phyloP scores from a whole-genome alignment of 1,284 basidiomycete genomes.

The Wolfiporia cocos region DNA sequence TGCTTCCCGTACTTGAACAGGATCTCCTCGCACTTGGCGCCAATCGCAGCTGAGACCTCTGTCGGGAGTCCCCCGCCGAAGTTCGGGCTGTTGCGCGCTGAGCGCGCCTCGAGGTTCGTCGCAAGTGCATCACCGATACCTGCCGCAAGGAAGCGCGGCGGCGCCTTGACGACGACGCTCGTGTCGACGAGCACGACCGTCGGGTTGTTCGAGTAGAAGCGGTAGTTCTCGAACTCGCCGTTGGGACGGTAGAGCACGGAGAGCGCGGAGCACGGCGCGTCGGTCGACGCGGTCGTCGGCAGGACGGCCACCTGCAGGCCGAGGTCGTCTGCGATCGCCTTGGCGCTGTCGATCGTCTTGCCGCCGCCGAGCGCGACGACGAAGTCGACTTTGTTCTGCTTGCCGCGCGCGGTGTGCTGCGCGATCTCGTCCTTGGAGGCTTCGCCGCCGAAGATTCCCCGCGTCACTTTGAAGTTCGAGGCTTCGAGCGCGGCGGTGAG shows the following conservation, averaged over 20 bases:
- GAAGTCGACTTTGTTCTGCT: conserved; percentile 20
- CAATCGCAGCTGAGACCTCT: conserved; percentile 25
- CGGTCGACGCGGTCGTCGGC: conserved; percentile 30
- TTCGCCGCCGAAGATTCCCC: conserved; percentile 25
- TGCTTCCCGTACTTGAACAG: conserved; percentile 29
- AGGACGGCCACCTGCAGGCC: conserved; percentile 23
- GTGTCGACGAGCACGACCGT: conserved; percentile 29
- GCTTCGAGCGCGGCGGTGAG: conserved; percentile 21
- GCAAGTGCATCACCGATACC: conserved; percentile 31
- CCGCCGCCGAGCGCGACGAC: conserved; percentile 30
- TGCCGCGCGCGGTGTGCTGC: conserved; percentile 19
- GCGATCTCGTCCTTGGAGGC: conserved; percentile 26
- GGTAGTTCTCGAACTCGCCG: conserved; percentile 29
- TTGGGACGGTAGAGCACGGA: conserved; percentile 27
- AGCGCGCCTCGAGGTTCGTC: conserved; percentile 29
- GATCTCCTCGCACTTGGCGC: conserved; percentile 31
- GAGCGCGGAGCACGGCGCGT: conserved; percentile 30
- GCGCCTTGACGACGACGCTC: conserved; percentile 26
- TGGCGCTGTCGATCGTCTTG: conserved; percentile 29
- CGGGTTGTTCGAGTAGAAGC: conserved; percentile 29
- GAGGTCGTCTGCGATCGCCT: conserved; percentile 26
- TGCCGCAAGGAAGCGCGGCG: conserved; percentile 27
- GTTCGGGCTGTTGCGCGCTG: conserved; percentile 24
- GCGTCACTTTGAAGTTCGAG: conserved; percentile 22
- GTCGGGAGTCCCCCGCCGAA: conserved; percentile 29